Base-by-base conservation (phyloP, 2,329 filamentous ascomycete species). In the Colletotrichum karsti region DNA sequence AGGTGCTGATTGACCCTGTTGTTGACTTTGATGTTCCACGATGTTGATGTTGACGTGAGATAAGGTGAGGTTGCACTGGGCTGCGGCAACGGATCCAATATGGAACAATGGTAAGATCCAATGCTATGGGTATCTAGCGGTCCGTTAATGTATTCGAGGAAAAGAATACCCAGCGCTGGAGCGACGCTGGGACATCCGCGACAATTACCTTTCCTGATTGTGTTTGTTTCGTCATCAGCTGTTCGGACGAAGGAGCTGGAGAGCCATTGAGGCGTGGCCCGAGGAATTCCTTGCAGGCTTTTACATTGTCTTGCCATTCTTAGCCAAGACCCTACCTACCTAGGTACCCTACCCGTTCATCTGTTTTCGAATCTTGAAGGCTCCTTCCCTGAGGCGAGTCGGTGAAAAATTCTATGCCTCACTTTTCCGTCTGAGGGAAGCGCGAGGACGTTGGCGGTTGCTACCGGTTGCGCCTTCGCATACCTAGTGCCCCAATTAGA, bases 321-420 rank as follows among this genome's bases (percentile, higher is more conserved):
- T 35, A 30, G 33, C 33, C 39, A 20, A 57, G 22, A 51, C 22
- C 51, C 37, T n/a, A n/a, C n/a, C n/a, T n/a, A n/a, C n/a, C n/a
- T n/a, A n/a, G n/a, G n/a, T n/a, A n/a, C n/a, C n/a, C n/a, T 30
- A 42, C 30, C 44, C 35, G 59, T 63, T 57, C 64, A 51, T 67
- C 59, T 10, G 42, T 63, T 51, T 63, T 26, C 42, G n/a, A n/a
- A n/a, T n/a, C n/a, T n/a, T 18, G 18, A 28, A 63, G 2, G 26
- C 22, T 46, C 59, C 44, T 67, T 51, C 57, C 44, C 22, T 50
- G 57, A 41, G 33, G 20, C 13, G 9, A 59, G 24, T 20, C 24
- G 28, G 13, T 53, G 10, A 53, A 10, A n/a, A 7, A 12, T 24
- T 13, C n/a, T n/a, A n/a, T 35, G n/a, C n/a, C 48, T 33, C 28